Evolutionary conservation across 169 alveolate genomes (phyloP), one percentile per base, ranked within the genome.

Genomic region (Babesia ovata): DNA sequence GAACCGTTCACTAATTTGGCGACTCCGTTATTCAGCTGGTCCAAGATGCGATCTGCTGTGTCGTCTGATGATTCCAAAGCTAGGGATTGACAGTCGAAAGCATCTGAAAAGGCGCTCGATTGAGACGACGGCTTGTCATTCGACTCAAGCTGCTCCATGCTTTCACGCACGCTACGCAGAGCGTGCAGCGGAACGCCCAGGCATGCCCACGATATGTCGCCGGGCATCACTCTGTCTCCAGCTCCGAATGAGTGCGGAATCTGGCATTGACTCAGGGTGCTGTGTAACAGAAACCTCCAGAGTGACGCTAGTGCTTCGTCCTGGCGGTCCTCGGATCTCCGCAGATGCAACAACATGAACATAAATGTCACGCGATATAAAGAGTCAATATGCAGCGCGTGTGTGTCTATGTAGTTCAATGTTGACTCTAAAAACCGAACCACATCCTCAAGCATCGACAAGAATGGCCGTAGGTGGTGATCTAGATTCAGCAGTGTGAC

Each of bases 401-500:
- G 19, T 3, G 11, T 24, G 24, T n/a, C 42, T 52, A 75, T 22
- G 24, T 63, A 56, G 33, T 8, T 4, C 45, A 75, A 63, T 0
- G 49, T 22, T 7, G 44, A 16, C 33, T 75, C 85, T 58, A 75
- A 13, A 22, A 63, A 21, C 56, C n/a, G 2, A 7, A 49, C 29
- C 24, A 75, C 50, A 24, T 21, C 63, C 52, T 56, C 63, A 9
- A 75, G 26, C 45, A 75, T 75, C 24, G 16, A 7, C 69, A 75
- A 21, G 44, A 65, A 75, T 19, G 85, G 78, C 16, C 39, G 57
- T 6, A 75, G 59, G 24, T n/a, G 24, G 22, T 33, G 44, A 48
- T 67, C 65, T 16, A 67, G 24, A 22, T 67, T 67, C 29, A 54
- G 65, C 53, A 67, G 39, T 16, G 76, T 67, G 46, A 67, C 58